Base-by-base conservation (phyloP, 768 basidiomycete species). In the Aureoboletus auriporus region DNA sequence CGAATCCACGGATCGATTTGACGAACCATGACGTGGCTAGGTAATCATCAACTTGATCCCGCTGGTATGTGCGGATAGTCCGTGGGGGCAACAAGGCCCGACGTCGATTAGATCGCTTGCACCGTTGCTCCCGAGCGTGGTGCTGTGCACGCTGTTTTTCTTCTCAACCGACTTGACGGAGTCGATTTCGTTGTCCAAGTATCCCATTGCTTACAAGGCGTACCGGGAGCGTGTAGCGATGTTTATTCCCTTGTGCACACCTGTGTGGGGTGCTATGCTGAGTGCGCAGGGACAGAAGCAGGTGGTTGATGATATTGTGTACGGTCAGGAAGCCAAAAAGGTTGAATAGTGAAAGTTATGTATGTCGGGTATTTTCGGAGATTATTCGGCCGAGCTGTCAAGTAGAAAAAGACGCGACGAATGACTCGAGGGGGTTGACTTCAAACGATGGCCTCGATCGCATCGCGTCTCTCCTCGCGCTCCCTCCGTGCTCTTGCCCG, bases 101-200 rank as follows among this genome's bases (percentile, higher is more conserved):
- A 44, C 30, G 14, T 71, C 57, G 37, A 46, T 64, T 26, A 53
- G 56, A 27, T 63, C 61, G 9, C 49, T 73, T 28, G 65, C 60
- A 52, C 69, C 67, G 3, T 64, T 89, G 16, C 49, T 72, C 14
- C 86, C 88, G 0, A 76, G 83, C 16, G 49, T 87, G 14, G 68
- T 76, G 8, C 75, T 93, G 34, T 85, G 83, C 52, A 43, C 71
- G 10, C 75, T 96, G 3, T 94, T 95, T 74, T 71, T 80, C 62
- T 76, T 80, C 2, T 93, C 90, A 14, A 93, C 92, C 1, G 51
- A 65, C 12, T 86, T 85, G 66, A 89, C 92, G 0, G 94, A 97
- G 70, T 74, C 75, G 33, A 93, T 97, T 58, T 83, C 89, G 6
- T 55, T 60, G 29, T 65, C 73, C 42, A 96, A 96, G 64, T 93